These are phyloP conservation scores for Rehmannia glutinosa DNA, from an alignment of 257 asterid species.

Conservation along the genomic window DNA sequence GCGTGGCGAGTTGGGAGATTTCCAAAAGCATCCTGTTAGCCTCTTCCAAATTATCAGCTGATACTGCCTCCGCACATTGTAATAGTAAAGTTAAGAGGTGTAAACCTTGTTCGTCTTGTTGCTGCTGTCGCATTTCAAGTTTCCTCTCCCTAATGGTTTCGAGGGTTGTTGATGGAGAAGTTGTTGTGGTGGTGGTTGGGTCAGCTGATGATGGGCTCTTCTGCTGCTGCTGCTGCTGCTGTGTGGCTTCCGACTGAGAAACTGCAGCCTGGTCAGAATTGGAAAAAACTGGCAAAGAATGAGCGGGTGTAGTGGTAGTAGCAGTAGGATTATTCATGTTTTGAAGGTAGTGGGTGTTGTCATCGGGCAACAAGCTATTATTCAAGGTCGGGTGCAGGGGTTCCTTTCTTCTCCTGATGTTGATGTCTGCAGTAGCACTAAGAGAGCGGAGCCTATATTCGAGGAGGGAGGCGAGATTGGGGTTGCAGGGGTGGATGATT, in stretches of 20 bases:
- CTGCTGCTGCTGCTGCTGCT: no score
- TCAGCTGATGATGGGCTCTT: slow-evolving; percentile 28
- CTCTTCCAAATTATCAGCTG: slow-evolving; percentile 72
- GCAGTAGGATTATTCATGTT: slow-evolving; percentile 11
- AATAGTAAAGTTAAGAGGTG: slow-evolving; percentile 73
- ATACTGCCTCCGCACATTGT: slow-evolving; percentile 90
- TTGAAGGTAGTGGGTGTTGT: slow-evolving; percentile 12
- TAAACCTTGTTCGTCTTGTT: slow-evolving; percentile 82
- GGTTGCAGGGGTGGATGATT: slow-evolving; percentile 88
- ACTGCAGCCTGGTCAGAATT: no score
- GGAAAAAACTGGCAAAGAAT: no score
- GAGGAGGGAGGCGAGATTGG: slow-evolving; percentile 71
- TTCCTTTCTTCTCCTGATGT: slow-evolving; percentile 27
- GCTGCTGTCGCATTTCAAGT: slow-evolving; percentile 51
- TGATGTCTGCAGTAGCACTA: slow-evolving; percentile 12
- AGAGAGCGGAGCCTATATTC: slow-evolving; percentile 85
- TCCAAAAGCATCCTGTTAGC: slow-evolving; percentile 78
- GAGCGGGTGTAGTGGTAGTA: slow-evolving; percentile 12
- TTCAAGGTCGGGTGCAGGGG: slow-evolving; percentile 10
- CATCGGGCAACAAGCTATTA: slow-evolving; percentile 14
- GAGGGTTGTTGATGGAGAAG: slow-evolving; percentile 34
- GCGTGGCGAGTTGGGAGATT: slow-evolving; percentile 86
- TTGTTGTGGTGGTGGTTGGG: slow-evolving; percentile 14
- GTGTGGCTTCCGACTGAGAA: slow-evolving; percentile 17
- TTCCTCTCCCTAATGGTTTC: slow-evolving; percentile 37